Conservation (phyloP, 2,329 filamentous ascomycete genomes). For the Ciborinia camelliae region DNA sequence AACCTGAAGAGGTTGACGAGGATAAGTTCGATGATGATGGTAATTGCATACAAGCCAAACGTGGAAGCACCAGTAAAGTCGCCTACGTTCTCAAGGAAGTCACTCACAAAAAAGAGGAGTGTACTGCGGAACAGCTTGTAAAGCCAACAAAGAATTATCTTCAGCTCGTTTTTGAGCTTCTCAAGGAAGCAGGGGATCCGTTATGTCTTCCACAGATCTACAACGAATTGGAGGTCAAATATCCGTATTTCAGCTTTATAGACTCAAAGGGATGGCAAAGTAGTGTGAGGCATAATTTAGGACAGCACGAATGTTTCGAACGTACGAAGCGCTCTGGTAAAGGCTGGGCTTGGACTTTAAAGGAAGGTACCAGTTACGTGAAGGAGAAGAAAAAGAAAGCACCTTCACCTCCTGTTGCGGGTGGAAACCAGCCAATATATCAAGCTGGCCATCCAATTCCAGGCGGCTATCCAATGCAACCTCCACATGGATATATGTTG, state of each 20-base stretch:
- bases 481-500: constrained; percentile 25
- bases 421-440: constrained; percentile 33
- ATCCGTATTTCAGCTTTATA: constrained; percentile 55
- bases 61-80: constrained; percentile 37
- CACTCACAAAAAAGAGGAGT: constrained; percentile 49
- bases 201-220: constrained; percentile 60
- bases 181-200: constrained; percentile 47
- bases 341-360: constrained; percentile 55
- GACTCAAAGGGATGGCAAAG: constrained; percentile 58
- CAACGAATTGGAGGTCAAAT: constrained; percentile 54
- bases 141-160: constrained; percentile 60
- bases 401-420: constrained; percentile 42
- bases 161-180: constrained; percentile 54
- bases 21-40: constrained; percentile 25
- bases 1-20: constrained; percentile 48
- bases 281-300: constrained; percentile 60
- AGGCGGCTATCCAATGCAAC: constrained; percentile 15
- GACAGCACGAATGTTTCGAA: constrained; percentile 53
- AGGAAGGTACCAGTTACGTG: constrained; percentile 51
- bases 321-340: constrained; percentile 53
- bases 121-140: constrained; percentile 70
- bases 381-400: constrained; percentile 50
- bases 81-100: constrained; percentile 49
- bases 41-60: constrained; percentile 11
- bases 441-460: constrained; percentile 28